Percentiles rank a stretch among this genome's conserved stretches.
Conservation (phyloP, 805 yeast genomes). For the Cyberlindnera japonica region DNA sequence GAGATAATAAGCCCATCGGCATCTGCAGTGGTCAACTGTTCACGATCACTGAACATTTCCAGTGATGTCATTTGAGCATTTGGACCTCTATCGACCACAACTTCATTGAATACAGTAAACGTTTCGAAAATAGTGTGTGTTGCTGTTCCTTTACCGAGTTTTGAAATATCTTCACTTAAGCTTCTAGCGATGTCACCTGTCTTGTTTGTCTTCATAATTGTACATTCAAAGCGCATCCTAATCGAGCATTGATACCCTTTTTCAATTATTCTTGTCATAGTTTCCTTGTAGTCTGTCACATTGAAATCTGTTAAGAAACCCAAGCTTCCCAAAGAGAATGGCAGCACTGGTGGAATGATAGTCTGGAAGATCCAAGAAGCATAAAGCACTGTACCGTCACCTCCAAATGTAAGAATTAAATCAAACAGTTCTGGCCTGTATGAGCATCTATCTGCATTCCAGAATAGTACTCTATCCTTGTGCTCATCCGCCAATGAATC, state of each 20-base stretch:
- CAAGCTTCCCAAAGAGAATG: constrained; percentile 62
- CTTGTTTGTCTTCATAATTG: constrained; percentile 36
- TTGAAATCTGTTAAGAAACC: constrained; percentile 62
- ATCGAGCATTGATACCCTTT: constrained; percentile 45
- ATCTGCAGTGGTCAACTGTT: constrained; percentile 53
- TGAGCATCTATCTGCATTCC: constrained; percentile 26
- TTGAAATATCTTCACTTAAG: constrained; percentile 26
- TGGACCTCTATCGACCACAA: constrained; percentile 50
- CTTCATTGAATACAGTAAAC: constrained; percentile 46
- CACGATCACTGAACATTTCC: constrained; percentile 46
- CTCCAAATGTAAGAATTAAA: constrained; percentile 61
- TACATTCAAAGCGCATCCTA: constrained; percentile 49
- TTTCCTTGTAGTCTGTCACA: constrained; percentile 33
- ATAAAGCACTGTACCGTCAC: constrained; percentile 67
- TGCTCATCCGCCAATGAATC: constrained; percentile 6
- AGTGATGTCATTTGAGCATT: constrained; percentile 48
- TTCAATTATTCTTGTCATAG: constrained; percentile 34
- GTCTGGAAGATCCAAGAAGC: constrained; percentile 59
- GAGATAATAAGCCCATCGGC: constrained; percentile 65
- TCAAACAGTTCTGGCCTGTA: constrained; percentile 41
- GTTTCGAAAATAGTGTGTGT: constrained; percentile 32
- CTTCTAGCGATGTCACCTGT: constrained; percentile 9
- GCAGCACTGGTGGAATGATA: constrained; percentile 61
- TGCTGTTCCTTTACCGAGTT: constrained; percentile 20
- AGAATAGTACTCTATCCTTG: constrained; percentile 20